Evolutionary conservation across 306 rosid genomes (phyloP), one percentile per base, ranked within the genome.

Genomic region (Castanea sativa): DNA sequence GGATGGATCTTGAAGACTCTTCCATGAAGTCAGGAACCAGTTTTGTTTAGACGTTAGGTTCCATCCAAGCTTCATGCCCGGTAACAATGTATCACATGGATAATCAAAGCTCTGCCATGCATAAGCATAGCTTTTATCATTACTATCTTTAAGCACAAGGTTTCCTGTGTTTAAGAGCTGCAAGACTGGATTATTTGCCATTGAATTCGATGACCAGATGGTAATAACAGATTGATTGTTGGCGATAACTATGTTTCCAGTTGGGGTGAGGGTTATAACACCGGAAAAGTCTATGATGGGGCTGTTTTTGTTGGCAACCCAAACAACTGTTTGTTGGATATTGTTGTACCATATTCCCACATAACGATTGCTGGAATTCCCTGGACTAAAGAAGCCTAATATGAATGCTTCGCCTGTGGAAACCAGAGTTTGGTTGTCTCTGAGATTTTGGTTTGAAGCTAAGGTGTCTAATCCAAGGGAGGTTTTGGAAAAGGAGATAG

Each of bases 21-120:
- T 86, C 85, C 90, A 76, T 4, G 90, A 86, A 35, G 72, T 68
- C 16, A 68, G 52, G 51, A 68, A 68, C 72, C 72, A 68, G 18
- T 5, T 35, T 45, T 68, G 72, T 9, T 68, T 68, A 6, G 49
- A 6, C 52, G 1, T 33, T 19, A 33, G 52, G 68, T 79, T 33
- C 78, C 68, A 79, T 14, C 83, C 83, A 4, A 73, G 65, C 65
- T 71, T 79, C 83, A 79, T 79, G 1, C 68, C 78, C 15, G 77
- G 55, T 63, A 79, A 52, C 16, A 43, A 61, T 2, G 83, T 72
- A 16, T 79, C 78, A 14, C 68, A 25, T 16, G 73, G 78, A 30
- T 32, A 58, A 21, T 79, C 74, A 38, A 79, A 79, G 5, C 83
- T 79, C 73, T 79, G 65, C 83, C 83, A 79, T 4, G 55, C 6